Percentiles rank a stretch among this genome's conserved stretches.
These are phyloP conservation scores for Amborella trichopoda DNA, from an alignment of 164 flowering plant genomes.

Conservation along the genomic window DNA sequence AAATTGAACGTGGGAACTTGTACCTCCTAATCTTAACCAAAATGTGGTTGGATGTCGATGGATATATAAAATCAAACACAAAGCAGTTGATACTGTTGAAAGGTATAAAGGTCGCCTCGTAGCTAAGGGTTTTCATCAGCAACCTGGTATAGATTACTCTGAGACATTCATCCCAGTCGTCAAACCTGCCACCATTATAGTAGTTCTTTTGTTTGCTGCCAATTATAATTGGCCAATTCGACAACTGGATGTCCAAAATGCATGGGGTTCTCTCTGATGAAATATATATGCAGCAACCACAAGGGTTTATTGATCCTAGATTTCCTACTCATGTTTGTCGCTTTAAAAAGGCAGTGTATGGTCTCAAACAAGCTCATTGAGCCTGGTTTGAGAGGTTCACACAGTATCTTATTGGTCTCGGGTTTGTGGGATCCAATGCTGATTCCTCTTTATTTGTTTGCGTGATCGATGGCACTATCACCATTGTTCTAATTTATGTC, in stretches of 20 bases:
- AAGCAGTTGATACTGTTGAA: background rate
- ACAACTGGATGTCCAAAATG: constrained; percentile 1
- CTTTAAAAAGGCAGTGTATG: background rate
- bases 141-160: background rate
- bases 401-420: background rate
- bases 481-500: background rate
- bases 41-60: constrained; percentile 2
- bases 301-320: background rate
- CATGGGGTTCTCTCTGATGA: background rate
- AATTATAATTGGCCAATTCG: background rate
- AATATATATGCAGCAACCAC: constrained; percentile 1
- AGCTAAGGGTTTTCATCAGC: background rate
- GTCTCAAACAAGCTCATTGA: background rate
- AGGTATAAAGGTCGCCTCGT: constrained; percentile 1
- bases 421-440: background rate
- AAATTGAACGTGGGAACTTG: constrained; percentile 1
- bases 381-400: background rate
- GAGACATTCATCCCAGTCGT: constrained; percentile 1
- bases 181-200: background rate
- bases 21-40: background rate
- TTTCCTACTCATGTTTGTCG: background rate
- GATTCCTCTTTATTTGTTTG: constrained; percentile 3
- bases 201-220: background rate
- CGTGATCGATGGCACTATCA: background rate
- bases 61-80: background rate